Conservation (phyloP, 306 rosid genomes). For the Lablab purpureus region DNA sequence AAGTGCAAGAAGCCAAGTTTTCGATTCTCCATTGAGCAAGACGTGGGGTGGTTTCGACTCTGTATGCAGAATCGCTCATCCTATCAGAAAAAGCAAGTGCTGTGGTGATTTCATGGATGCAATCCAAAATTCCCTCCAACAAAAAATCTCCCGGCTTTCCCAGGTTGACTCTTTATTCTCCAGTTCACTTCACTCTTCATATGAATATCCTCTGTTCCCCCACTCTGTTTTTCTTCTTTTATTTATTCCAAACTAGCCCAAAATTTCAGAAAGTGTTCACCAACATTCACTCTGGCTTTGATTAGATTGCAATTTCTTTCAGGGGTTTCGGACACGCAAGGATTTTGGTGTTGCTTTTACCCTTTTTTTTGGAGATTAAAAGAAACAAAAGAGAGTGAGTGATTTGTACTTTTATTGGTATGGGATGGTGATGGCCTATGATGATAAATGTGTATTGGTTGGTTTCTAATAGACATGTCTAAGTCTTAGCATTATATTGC, state of each 20-base stretch:
- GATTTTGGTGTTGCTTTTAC: slow-evolving; percentile 64
- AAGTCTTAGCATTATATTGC: slow-evolving; percentile 40
- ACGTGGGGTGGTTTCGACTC: slow-evolving; percentile 88
- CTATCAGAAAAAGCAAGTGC: slow-evolving; percentile 80
- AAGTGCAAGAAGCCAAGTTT: slow-evolving; percentile 86
- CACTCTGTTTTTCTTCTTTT: background rate
- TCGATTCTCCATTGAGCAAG: slow-evolving; percentile 99
- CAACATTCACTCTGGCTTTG: slow-evolving; percentile 28
- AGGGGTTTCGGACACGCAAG: slow-evolving; percentile 68
- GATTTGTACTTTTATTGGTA: slow-evolving; percentile 56
- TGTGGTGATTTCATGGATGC: slow-evolving; percentile 92
- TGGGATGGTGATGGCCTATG: slow-evolving; percentile 48
- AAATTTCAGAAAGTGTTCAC: slow-evolving; percentile 23
- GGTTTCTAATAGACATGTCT: slow-evolving; percentile 23
- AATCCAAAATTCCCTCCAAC: slow-evolving; percentile 83
- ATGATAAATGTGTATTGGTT: slow-evolving; percentile 12
- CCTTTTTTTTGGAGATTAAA: slow-evolving; percentile 44
- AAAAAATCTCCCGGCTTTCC: slow-evolving; percentile 89
- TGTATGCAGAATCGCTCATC: slow-evolving; percentile 95
- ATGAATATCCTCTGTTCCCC: slow-evolving; percentile 36
- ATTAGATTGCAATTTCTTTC: slow-evolving; percentile 38
- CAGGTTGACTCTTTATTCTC: slow-evolving; percentile 72
- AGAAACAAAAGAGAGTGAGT: background rate
- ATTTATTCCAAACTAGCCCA: background rate
- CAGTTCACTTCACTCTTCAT: slow-evolving; percentile 63